A percentile compares a stretch with the other conserved stretches of the same genome.
These are phyloP conservation scores for Drechslerella coelobrocha DNA, from an alignment of 2,329 filamentous ascomycete genomes.

Conservation along the genomic window DNA sequence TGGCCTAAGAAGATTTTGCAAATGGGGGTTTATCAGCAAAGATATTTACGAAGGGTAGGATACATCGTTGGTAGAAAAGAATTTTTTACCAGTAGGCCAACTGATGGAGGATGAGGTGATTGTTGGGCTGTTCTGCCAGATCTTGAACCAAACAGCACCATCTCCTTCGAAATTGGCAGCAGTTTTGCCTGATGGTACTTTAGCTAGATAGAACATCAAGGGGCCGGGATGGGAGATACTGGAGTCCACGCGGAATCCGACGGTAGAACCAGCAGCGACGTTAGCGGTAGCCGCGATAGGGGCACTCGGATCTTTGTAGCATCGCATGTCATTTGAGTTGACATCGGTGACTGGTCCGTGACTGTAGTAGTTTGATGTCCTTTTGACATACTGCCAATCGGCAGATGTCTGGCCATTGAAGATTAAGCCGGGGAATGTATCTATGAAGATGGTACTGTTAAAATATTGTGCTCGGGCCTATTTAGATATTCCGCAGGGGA, in stretches of 20 bases:
- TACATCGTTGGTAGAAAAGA: no score
- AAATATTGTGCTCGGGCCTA: neutral
- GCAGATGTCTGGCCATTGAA: constrained; percentile 61
- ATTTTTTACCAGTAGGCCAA: constrained; percentile 51
- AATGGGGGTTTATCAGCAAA: no score
- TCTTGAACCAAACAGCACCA: constrained; percentile 59
- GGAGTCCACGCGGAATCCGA: constrained; percentile 52
- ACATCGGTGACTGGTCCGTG: constrained; percentile 60
- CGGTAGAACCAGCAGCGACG: constrained; percentile 58
- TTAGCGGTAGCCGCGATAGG: constrained; percentile 58
- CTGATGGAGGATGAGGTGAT: constrained; percentile 52
- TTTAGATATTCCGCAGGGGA: neutral
- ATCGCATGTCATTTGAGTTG: constrained; percentile 59
- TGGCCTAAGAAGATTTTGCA: constrained; percentile 17
- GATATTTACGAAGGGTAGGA: no score
- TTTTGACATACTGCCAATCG: constrained; percentile 62
- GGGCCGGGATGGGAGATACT: constrained; percentile 60
- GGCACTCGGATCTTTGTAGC: constrained; percentile 60
- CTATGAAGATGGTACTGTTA: constrained; percentile 16
- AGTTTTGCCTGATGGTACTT: constrained; percentile 52
- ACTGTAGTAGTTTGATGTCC: constrained; percentile 56
- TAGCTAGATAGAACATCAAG: constrained; percentile 60
- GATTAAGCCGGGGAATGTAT: constrained; percentile 58
- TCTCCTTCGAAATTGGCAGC: constrained; percentile 57
- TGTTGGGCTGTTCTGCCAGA: constrained; percentile 57